Evolutionary conservation across 495 filamentous ascomycete species (phyloP).

Genomic region (Lentithecium fluviatile): DNA sequence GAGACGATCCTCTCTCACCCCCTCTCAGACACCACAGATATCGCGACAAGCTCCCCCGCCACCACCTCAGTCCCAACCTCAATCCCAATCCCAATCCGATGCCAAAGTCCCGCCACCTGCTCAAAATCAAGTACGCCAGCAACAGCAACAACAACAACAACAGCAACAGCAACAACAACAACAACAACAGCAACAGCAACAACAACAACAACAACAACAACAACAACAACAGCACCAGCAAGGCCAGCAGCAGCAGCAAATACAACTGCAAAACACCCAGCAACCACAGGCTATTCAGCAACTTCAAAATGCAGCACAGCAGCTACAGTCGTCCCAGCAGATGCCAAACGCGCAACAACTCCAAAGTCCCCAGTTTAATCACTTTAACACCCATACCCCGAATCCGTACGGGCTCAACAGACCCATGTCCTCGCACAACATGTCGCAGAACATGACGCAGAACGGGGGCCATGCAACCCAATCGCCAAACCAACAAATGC

Average conservation of each 20-base stretch:
- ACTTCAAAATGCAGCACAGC: background rate
- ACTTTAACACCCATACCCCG: constrained; percentile 10
- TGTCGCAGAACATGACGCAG: background rate
- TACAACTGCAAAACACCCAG: background rate
- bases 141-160: constrained; percentile 7
- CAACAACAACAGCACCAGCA: background rate
- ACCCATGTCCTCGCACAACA: constrained; percentile 8
- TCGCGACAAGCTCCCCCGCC: background rate
- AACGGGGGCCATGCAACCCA: constrained; percentile 1
- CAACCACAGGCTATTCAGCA: background rate
- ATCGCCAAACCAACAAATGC: constrained; percentile 25
- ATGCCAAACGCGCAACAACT: background rate
- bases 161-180: constrained; percentile 7
- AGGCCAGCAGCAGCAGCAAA: background rate
- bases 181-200: constrained; percentile 5
- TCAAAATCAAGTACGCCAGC: background rate
- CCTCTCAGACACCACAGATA: constrained; percentile 14
- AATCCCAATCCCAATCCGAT: constrained; percentile 2
- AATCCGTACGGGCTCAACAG: constrained; percentile 26
- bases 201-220: too few species aligned
- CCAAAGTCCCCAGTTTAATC: constrained; percentile 14
- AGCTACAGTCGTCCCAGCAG: background rate
- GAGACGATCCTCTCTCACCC: constrained; percentile 16
- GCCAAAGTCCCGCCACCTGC: constrained; percentile 11
- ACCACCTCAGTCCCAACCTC: background rate